Evolutionary conservation across 1,284 basidiomycete species (phyloP).

Genomic region (Heimioporus retisporus): DNA sequence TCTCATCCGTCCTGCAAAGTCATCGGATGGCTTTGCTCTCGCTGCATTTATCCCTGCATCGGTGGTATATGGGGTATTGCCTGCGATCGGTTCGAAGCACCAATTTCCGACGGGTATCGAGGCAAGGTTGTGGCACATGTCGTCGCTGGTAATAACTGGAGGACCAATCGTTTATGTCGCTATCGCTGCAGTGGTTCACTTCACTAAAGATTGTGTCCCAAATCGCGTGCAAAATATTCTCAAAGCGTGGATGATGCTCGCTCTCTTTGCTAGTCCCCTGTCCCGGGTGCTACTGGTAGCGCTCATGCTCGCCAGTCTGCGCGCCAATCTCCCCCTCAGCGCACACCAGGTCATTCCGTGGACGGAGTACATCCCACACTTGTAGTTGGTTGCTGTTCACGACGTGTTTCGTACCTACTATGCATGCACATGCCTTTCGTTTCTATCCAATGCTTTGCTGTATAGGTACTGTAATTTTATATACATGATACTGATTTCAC

Average conservation of each 20-base stretch:
- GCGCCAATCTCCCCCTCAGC: slow-evolving; percentile 4
- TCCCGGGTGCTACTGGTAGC: neutral
- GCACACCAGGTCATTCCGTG: slow-evolving; percentile 3
- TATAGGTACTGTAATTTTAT: too few relatives aligned
- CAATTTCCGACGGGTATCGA: neutral
- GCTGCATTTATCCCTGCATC: neutral
- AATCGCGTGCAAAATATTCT: neutral
- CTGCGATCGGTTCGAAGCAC: slow-evolving; percentile 2
- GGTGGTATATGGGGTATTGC: slow-evolving; percentile 8
- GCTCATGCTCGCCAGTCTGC: slow-evolving; percentile 11
- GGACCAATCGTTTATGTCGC: too few relatives aligned
- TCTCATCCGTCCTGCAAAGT: neutral
- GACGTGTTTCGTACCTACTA: neutral
- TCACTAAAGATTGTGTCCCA: too few relatives aligned
- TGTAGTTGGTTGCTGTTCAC: neutral
- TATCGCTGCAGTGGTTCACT: too few relatives aligned
- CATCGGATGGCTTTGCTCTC: too few relatives aligned
- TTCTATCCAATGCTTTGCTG: too few relatives aligned
- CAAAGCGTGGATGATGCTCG: neutral
- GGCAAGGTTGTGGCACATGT: neutral
- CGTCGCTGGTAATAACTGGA: neutral
- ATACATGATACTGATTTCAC: too few relatives aligned
- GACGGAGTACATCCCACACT: slow-evolving; percentile 6
- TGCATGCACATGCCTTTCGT: too few relatives aligned
- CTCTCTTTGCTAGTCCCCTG: neutral